These are phyloP conservation scores for Rutstroemia sp. DNA, from an alignment of 2,329 filamentous ascomycete species.

Conservation along the genomic window DNA sequence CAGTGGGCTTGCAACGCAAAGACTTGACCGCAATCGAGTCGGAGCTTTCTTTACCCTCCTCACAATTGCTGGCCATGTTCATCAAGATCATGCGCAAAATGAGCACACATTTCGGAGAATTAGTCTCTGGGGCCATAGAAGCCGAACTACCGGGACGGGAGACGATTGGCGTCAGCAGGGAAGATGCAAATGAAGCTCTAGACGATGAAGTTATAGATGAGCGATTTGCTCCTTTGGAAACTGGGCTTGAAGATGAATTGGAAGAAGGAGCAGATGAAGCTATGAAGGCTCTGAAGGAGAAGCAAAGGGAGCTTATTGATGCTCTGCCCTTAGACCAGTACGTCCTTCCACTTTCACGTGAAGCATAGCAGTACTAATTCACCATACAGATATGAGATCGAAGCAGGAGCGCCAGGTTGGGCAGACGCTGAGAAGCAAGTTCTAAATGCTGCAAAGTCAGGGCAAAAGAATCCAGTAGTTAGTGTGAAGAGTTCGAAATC, in stretches of 20 bases:
- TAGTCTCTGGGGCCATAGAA: conserved; percentile 69
- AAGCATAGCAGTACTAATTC: conserved; percentile 16
- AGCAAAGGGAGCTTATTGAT: conserved; percentile 84
- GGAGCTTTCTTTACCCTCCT: conserved; percentile 65
- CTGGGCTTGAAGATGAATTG: conserved; percentile 71
- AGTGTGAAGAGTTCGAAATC: conserved; percentile 72
- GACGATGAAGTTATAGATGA: conserved; percentile 61
- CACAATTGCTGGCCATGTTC: conserved; percentile 91
- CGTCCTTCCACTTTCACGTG: conserved; percentile 31
- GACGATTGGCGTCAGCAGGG: conserved; percentile 49
- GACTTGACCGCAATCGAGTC: conserved; percentile 71
- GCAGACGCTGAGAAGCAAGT: conserved; percentile 71
- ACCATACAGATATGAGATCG: conserved; percentile 54
- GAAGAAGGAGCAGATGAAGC: conserved; percentile 76
- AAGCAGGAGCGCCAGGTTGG: conserved; percentile 55
- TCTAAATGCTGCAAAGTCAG: conserved; percentile 44
- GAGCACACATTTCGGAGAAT: conserved; percentile 64
- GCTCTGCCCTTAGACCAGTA: conserved; percentile 82
- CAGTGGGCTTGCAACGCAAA: conserved; percentile 85
- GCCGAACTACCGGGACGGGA: conserved; percentile 54
- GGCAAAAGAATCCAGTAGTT: conserved; percentile 56
- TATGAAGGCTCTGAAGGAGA: conserved; percentile 61
- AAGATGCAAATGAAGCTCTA: conserved; percentile 55
- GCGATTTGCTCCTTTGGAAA: conserved; percentile 63
- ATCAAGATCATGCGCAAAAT: conserved; percentile 92